Evolutionary conservation across 495 filamentous ascomycete species (phyloP).

Genomic region (Filosporella fistucella): DNA sequence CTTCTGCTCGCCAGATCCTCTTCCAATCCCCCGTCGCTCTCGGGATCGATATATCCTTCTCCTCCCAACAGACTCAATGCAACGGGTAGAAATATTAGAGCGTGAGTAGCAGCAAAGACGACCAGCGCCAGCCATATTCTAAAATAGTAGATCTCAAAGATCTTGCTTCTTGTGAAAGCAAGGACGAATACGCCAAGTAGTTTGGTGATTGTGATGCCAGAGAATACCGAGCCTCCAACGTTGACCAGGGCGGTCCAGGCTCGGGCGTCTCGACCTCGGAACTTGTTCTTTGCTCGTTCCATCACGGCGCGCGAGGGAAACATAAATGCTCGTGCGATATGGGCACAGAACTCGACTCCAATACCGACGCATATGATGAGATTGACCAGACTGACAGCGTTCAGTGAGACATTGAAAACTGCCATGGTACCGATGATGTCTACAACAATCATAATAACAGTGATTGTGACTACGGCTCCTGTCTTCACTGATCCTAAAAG

Average conservation of each 20-base stretch:
- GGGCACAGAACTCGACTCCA: conserved; percentile 93
- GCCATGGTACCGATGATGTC: conserved; percentile 96
- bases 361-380: conserved; percentile 96
- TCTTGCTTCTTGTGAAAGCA: conserved; percentile 93
- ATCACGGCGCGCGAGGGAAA: conserved; percentile 77
- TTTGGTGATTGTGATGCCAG: conserved; percentile 94
- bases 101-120: conserved; percentile 81
- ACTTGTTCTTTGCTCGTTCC: conserved; percentile 63
- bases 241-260: conserved; percentile 91
- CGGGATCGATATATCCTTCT: conserved; percentile 80
- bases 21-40: conserved; percentile 71
- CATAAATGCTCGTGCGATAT: conserved; percentile 93
- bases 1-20: conserved; percentile 63
- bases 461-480: conserved; percentile 73
- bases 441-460: conserved; percentile 88
- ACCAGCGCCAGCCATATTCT: conserved; percentile 91
- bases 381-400: conserved; percentile 95
- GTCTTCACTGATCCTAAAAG: conserved; percentile 84
- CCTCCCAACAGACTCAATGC: conserved; percentile 83
- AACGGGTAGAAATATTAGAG: conserved; percentile 88
- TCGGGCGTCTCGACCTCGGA: conserved; percentile 74
- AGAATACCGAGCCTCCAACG: conserved; percentile 90
- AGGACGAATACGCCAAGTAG: conserved; percentile 87
- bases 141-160: conserved; percentile 99
- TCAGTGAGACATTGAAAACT: conserved; percentile 80